These are phyloP conservation scores for Anthracocystis panici-leucophaei DNA, from an alignment of 1,284 basidiomycete genomes.

Conservation along the genomic window DNA sequence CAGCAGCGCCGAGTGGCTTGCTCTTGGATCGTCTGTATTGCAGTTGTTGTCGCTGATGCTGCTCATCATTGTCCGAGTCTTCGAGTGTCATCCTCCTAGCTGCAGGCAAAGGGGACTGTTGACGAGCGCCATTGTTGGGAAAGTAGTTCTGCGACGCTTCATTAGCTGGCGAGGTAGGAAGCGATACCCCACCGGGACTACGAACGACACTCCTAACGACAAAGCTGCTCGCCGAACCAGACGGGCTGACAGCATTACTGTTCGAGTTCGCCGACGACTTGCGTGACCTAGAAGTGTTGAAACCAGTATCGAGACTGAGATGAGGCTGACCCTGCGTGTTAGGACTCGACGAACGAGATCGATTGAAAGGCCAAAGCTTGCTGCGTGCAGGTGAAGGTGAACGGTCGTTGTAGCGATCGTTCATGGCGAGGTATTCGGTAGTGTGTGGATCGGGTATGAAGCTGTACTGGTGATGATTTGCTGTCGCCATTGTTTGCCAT, in stretches of 20 bases:
- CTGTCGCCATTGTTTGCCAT: constrained; percentile 21
- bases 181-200: constrained; percentile 57
- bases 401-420: constrained; percentile 17
- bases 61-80: constrained; percentile 41
- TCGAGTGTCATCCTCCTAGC: constrained; percentile 38
- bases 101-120: constrained; percentile 24
- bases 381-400: constrained; percentile 31
- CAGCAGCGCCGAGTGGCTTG: constrained; percentile 36
- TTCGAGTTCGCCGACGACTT: constrained; percentile 33
- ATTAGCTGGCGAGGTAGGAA: constrained; percentile 28
- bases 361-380: constrained; percentile 54
- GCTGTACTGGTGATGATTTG: constrained; percentile 22
- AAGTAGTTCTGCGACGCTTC: constrained; percentile 17
- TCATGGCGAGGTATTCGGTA: constrained; percentile 33
- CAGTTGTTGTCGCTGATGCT: constrained; percentile 14
- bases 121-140: not conserved
- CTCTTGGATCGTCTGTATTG: constrained; percentile 47
- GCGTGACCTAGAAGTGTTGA: constrained; percentile 28
- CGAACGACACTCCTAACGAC: constrained; percentile 59
- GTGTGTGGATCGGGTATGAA: constrained; percentile 38
- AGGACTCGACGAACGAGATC: constrained; percentile 50
- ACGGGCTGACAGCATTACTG: constrained; percentile 24
- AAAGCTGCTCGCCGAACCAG: constrained; percentile 39
- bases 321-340: constrained; percentile 29
- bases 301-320: constrained; percentile 25